A percentile compares a stretch with the other conserved stretches of the same genome.
Conservation (phyloP, 2,329 filamentous ascomycete genomes). For the Knufia fluminis region DNA sequence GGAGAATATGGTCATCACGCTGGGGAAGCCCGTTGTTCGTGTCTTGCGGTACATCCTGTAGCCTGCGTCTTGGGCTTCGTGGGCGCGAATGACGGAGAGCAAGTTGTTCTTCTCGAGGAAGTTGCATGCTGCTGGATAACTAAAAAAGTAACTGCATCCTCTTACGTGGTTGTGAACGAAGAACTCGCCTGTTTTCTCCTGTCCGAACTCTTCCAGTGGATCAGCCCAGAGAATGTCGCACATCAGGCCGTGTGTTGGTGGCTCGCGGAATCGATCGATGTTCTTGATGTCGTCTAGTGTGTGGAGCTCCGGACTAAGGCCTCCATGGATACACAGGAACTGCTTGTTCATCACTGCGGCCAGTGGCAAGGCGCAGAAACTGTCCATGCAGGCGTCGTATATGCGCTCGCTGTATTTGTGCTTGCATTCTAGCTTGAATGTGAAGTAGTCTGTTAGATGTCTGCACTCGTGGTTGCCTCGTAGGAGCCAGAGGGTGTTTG, state of each 20-base stretch:
- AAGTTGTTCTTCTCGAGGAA: slow-evolving; percentile 99
- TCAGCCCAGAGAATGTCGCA: slow-evolving; percentile 99
- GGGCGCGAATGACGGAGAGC: slow-evolving; percentile 89
- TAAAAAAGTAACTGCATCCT: slow-evolving; percentile 99
- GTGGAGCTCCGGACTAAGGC: slow-evolving; percentile 88
- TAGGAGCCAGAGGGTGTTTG: slow-evolving; percentile 91
- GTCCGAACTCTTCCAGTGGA: slow-evolving; percentile 93
- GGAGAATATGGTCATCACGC: slow-evolving; percentile 99
- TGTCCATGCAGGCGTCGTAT: slow-evolving; percentile 97
- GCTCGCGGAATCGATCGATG: slow-evolving; percentile 95
- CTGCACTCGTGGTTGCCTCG: slow-evolving; percentile 97
- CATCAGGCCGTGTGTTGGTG: slow-evolving; percentile 95
- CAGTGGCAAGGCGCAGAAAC: slow-evolving; percentile 86
- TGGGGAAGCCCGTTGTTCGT: slow-evolving; percentile 92
- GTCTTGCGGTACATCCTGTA: slow-evolving; percentile 99
- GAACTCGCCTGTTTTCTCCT: slow-evolving; percentile 96
- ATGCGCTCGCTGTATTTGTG: slow-evolving; percentile 97
- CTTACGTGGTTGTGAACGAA: slow-evolving; percentile 98
- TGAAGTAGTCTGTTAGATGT: slow-evolving; percentile 99
- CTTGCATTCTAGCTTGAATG: slow-evolving; percentile 99
- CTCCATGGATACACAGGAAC: slow-evolving; percentile 96
- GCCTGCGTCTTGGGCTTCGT: slow-evolving; percentile 96
- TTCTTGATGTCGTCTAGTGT: slow-evolving; percentile 88
- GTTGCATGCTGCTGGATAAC: slow-evolving; percentile 89
- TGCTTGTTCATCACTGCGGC: slow-evolving; percentile 99